These are phyloP conservation scores for Tylopilus intermedius DNA, from an alignment of 768 basidiomycete genomes.

Conservation along the genomic window DNA sequence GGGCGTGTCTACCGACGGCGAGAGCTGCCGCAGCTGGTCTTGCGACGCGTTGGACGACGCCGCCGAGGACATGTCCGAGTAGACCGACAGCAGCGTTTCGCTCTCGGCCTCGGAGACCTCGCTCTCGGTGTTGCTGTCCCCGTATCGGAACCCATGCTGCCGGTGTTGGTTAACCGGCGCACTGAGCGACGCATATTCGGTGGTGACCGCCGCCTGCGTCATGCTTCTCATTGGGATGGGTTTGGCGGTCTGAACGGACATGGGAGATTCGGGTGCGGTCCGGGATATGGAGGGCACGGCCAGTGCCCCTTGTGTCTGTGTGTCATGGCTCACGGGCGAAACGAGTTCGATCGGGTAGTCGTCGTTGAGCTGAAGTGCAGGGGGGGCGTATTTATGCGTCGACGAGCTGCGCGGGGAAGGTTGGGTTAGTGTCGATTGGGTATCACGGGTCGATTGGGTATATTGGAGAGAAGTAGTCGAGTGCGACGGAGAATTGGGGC, in stretches of 20 bases:
- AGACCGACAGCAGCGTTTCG: constrained; percentile 27
- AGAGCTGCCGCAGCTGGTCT: constrained; percentile 19
- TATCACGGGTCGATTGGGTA: constrained; percentile 27
- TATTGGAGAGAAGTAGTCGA: constrained; percentile 39
- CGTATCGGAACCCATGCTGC: constrained; percentile 18
- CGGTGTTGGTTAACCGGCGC: constrained; percentile 24
- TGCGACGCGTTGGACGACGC: constrained; percentile 30
- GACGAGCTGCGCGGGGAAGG: constrained; percentile 5
- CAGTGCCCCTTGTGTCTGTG: constrained; percentile 35
- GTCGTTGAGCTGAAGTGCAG: constrained; percentile 29
- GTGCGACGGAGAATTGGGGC: constrained; percentile 14
- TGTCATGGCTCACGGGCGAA: constrained; percentile 8
- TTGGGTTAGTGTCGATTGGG: constrained; percentile 13
- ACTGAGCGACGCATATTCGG: constrained; percentile 24
- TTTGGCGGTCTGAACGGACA: constrained; percentile 17
- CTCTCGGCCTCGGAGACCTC: constrained; percentile 33
- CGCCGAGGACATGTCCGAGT: constrained; percentile 34
- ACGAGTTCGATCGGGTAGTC: constrained; percentile 18
- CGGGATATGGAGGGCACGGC: constrained; percentile 55
- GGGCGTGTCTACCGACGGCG: constrained; percentile 21
- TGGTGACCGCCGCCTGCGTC: constrained; percentile 8
- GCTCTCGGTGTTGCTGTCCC: constrained; percentile 26
- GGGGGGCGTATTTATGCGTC: constrained; percentile 19
- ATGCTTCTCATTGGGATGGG: constrained; percentile 11
- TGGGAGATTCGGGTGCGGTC: constrained; percentile 40